Percentiles rank a stretch among this genome's conserved stretches.
Conservation (phyloP, 371 early-diverging fungal genomes). For the Syncephalastrum monosporum region DNA sequence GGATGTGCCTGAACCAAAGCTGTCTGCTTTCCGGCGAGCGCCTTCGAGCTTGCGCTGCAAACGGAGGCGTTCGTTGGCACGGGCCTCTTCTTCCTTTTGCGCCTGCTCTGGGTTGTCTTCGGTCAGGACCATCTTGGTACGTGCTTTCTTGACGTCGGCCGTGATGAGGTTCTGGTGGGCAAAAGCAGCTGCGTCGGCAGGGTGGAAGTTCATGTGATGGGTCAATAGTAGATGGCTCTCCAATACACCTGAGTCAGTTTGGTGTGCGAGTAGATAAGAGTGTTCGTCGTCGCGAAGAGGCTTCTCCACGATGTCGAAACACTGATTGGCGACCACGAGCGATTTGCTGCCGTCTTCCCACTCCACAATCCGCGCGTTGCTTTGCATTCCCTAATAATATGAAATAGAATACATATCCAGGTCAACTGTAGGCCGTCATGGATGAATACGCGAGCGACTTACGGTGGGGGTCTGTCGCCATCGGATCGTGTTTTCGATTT, state of each 20-base stretch:
- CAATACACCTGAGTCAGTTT: conserved; percentile 60
- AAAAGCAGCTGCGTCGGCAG: conserved; percentile 54
- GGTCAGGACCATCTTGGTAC: conserved; percentile 68
- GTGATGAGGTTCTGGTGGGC: conserved; percentile 71
- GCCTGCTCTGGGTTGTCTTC: conserved; percentile 57
- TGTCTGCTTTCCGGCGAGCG: conserved; percentile 38
- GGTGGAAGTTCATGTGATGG: conserved; percentile 70
- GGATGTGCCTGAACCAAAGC: conserved; percentile 12
- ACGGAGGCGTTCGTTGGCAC: conserved; percentile 45
- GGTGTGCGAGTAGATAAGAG: conserved; percentile 67
- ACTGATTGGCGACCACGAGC: conserved; percentile 73
- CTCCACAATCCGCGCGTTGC: conserved; percentile 77
- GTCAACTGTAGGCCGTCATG: not conserved
- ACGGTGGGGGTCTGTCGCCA: conserved; percentile 58
- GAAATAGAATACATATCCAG: conserved; percentile 2
- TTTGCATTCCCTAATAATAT: conserved; percentile 51
- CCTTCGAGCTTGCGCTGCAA: conserved; percentile 43
- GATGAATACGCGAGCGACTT: not conserved
- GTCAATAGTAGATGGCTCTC: conserved; percentile 69
- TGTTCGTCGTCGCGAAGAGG: conserved; percentile 54
- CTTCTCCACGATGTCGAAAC: conserved; percentile 68
- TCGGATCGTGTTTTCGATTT: conserved; percentile 76
- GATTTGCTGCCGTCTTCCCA: conserved; percentile 85
- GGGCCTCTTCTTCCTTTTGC: conserved; percentile 37
- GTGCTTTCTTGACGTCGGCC: conserved; percentile 59